Evolutionary conservation across 148 eudicot genomes (phyloP), one percentile per base, ranked within the genome.

Genomic region (Diospyros lotus): DNA sequence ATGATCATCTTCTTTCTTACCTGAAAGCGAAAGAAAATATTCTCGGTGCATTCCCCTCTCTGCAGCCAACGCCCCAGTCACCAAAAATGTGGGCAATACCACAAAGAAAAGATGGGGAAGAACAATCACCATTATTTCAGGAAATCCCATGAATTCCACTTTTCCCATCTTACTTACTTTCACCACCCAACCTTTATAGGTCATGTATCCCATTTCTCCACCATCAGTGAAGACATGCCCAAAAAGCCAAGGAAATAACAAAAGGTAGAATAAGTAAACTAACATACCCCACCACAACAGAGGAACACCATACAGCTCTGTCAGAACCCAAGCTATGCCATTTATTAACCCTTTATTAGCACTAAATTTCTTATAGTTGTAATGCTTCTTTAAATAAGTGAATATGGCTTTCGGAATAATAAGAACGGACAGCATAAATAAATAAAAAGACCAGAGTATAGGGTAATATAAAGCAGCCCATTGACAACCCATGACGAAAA

Each of bases 401-500:
- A 75, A 72, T 50, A 85, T 28, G 68, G 82, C 76, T 64, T 81
- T 83, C 15, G 93, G 92, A 78, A 88, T 72, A 41, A 94, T 51
- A 81, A 94, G 89, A 72, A 82, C 51, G 39, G 87, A 76, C 62
- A 86, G 78, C 65, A 65, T 64, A 54, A 78, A 58, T 58, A 85
- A 76, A 51, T 85, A 76, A 69, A 80, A 83, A 11, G 82, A 66
- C 81, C 87, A 94, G 41, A 94, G 83, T 69, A 92, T 72, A 4
- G 91, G 98, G 76, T 80, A 79, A 80, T 94, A 94, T 63, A 94
- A 73, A 51, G 88, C 85, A 66, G 69, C 89, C 96, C 92, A 92
- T 68, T 94, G 97, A 74, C 96, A 92, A 41, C 98, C 98, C 97
- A 94, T 92, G 79, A 92, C 94, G 42, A 84, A n/a, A 77, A 89